Evolutionary conservation across 2,329 filamentous ascomycete species (phyloP).

Genomic region (Peltaster fructicola): DNA sequence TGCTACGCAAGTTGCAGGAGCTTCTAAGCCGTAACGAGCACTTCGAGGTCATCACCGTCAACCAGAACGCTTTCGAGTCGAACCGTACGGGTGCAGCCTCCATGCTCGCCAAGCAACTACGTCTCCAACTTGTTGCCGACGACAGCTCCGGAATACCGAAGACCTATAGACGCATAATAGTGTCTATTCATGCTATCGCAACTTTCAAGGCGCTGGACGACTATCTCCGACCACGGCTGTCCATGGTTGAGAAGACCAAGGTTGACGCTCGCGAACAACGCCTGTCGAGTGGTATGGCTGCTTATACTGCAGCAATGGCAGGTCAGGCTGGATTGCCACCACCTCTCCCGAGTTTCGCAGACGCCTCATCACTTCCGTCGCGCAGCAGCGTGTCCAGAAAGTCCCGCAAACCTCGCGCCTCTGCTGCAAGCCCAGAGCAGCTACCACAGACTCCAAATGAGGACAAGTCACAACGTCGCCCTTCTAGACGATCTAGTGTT

Average conservation of each 20-base stretch:
- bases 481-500: no score
- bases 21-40: slow-evolving; percentile 90
- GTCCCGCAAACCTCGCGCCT: no score
- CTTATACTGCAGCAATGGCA: slow-evolving; percentile 57
- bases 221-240: slow-evolving; percentile 80
- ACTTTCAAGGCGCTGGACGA: slow-evolving; percentile 96
- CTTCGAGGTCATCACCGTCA: slow-evolving; percentile 92
- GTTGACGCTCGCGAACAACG: no score
- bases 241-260: no score
- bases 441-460: no score
- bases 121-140: slow-evolving; percentile 73
- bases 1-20: slow-evolving; percentile 90
- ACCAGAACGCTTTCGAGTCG: slow-evolving; percentile 78
- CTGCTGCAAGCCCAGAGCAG: no score
- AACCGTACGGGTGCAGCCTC: slow-evolving; percentile 82
- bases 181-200: slow-evolving; percentile 94
- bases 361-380: slow-evolving; percentile 10
- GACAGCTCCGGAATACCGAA: slow-evolving; percentile 80
- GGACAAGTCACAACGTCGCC: no score
- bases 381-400: no score
- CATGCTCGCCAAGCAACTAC: slow-evolving; percentile 91
- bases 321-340: slow-evolving; percentile 28
- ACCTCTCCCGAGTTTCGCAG: slow-evolving; percentile 14
- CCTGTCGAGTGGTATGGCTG: slow-evolving; percentile 51
- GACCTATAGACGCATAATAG: slow-evolving; percentile 85